A percentile compares a stretch with the other conserved stretches of the same genome.
Conservation (phyloP, 2,329 filamentous ascomycete genomes). For the Dothidotthia symphoricarpi region DNA sequence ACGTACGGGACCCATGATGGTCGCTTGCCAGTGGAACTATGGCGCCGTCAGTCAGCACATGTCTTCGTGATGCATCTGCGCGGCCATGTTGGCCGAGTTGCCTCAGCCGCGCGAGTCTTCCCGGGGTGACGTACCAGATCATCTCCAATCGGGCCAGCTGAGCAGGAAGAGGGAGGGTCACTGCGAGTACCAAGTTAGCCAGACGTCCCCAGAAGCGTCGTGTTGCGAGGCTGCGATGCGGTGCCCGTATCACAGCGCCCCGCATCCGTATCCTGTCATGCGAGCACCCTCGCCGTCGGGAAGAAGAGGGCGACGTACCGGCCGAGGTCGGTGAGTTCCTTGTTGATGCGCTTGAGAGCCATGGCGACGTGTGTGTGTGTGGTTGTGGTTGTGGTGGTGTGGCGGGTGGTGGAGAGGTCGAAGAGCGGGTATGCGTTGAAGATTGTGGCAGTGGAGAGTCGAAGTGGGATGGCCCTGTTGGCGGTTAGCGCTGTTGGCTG, state of each 20-base stretch:
- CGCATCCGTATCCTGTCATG: slow-evolving; percentile 39
- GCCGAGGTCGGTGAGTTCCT: slow-evolving; percentile 86
- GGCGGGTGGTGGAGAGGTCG: slow-evolving; percentile 29
- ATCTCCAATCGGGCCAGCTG: slow-evolving; percentile 92
- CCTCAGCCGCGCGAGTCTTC: slow-evolving; percentile 30
- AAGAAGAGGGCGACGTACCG: slow-evolving; percentile 56
- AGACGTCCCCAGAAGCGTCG: slow-evolving; percentile 3
- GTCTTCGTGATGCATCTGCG: slow-evolving; percentile 13
- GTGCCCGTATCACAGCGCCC: slow-evolving; percentile 24
- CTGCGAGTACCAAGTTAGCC: slow-evolving; percentile 53
- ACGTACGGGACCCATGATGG: slow-evolving; percentile 98
- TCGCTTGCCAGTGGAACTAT: slow-evolving; percentile 99
- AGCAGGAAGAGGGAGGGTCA: slow-evolving; percentile 98
- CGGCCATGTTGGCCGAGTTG: slow-evolving; percentile 20
- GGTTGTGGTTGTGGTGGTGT: slow-evolving; percentile 13
- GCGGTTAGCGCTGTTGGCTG: slow-evolving; percentile 35
- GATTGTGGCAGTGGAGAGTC: slow-evolving; percentile 20
- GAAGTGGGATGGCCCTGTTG: slow-evolving; percentile 37
- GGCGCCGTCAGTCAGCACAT: slow-evolving; percentile 25
- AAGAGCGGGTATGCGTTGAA: slow-evolving; percentile 24
- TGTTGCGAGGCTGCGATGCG: slow-evolving; percentile 11
- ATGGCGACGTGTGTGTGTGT: slow-evolving; percentile 49
- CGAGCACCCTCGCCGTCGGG: slow-evolving; percentile 34
- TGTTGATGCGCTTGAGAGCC: slow-evolving; percentile 93
- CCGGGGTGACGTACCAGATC: slow-evolving; percentile 75